Evolutionary conservation across 768 basidiomycete genomes (phyloP).

Genomic region (Chalciporus pseudorubinellus): DNA sequence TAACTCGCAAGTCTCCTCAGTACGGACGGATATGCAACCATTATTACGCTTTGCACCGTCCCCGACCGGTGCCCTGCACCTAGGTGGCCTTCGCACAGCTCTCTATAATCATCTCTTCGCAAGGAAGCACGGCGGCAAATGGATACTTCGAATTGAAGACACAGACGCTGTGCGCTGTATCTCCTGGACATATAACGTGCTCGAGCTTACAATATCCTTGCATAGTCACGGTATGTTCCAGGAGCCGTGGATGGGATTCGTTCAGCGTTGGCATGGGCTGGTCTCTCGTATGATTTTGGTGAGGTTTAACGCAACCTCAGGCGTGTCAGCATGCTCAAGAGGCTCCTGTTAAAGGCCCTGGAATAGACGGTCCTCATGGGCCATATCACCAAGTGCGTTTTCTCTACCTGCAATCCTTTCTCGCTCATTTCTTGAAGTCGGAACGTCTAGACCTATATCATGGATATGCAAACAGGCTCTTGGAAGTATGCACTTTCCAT

Average conservation of each 20-base stretch:
- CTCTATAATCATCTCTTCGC: constrained; percentile 90
- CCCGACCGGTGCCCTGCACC: constrained; percentile 90
- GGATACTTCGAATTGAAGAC: constrained; percentile 92
- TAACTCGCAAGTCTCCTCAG: too few species aligned
- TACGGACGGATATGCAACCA: constrained; percentile 26
- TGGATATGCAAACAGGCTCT: constrained; percentile 64
- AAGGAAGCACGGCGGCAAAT: constrained; percentile 77
- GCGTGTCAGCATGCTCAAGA: constrained; percentile 1
- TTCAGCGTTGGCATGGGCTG: constrained; percentile 83
- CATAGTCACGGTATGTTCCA: constrained; percentile 74
- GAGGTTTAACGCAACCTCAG: constrained; percentile 14
- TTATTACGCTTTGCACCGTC: constrained; percentile 94
- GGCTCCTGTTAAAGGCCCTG: constrained; percentile 59
- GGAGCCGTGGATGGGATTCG: constrained; percentile 83
- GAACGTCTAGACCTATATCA: constrained; percentile 86
- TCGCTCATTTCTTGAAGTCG: constrained; percentile 55
- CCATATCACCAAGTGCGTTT: constrained; percentile 80
- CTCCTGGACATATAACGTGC: not conserved
- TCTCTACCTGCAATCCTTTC: not conserved
- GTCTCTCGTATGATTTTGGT: constrained; percentile 91
- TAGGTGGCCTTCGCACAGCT: constrained; percentile 93
- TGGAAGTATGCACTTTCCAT: constrained; percentile 53
- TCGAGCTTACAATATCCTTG: not conserved
- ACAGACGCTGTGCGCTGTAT: constrained; percentile 79
- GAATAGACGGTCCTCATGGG: constrained; percentile 65